phyloP scores from a whole-genome alignment of 2,329 filamentous ascomycete species.

The Aureobasidium sp. region DNA sequence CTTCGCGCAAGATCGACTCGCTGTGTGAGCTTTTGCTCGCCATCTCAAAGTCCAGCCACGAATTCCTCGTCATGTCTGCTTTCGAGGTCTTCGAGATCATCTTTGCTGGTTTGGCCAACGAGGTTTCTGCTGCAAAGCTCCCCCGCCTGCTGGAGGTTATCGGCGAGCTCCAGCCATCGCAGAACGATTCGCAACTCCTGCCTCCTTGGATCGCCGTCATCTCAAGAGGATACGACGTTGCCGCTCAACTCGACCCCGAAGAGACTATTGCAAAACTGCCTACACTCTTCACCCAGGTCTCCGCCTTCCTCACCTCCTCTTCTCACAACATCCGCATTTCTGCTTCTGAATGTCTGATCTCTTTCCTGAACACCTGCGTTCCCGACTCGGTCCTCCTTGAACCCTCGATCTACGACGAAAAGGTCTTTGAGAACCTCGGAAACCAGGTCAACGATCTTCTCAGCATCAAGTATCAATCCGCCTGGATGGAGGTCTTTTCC shows the following conservation, averaged over 20 bases:
- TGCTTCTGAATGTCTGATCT: slow-evolving; percentile 88
- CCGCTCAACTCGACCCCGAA: slow-evolving; percentile 76
- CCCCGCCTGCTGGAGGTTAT: slow-evolving; percentile 86
- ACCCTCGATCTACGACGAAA: slow-evolving; percentile 87
- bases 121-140: slow-evolving; percentile 80
- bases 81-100: slow-evolving; percentile 98
- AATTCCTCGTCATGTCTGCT: slow-evolving; percentile 90
- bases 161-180: slow-evolving; percentile 77
- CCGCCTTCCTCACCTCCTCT: slow-evolving; percentile 72
- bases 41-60: slow-evolving; percentile 83
- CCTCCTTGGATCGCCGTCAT: slow-evolving; percentile 96
- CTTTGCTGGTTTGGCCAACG: slow-evolving; percentile 82
- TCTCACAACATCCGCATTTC: slow-evolving; percentile 92
- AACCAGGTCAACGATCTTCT: slow-evolving; percentile 65
- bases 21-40: slow-evolving; percentile 81
- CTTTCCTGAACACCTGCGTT: slow-evolving; percentile 83
- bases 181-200: slow-evolving; percentile 88
- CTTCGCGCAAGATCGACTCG: slow-evolving; percentile 87
- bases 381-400: slow-evolving; percentile 75
- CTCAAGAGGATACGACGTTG: slow-evolving; percentile 88
- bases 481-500: slow-evolving; percentile 91
- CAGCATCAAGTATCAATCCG: slow-evolving; percentile 83
- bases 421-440: slow-evolving; percentile 72
- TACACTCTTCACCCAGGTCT: slow-evolving; percentile 70
- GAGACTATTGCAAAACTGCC: slow-evolving; percentile 89